phyloP scores from a whole-genome alignment of 2,329 filamentous ascomycete genomes.

The Epichloe amarillans region DNA sequence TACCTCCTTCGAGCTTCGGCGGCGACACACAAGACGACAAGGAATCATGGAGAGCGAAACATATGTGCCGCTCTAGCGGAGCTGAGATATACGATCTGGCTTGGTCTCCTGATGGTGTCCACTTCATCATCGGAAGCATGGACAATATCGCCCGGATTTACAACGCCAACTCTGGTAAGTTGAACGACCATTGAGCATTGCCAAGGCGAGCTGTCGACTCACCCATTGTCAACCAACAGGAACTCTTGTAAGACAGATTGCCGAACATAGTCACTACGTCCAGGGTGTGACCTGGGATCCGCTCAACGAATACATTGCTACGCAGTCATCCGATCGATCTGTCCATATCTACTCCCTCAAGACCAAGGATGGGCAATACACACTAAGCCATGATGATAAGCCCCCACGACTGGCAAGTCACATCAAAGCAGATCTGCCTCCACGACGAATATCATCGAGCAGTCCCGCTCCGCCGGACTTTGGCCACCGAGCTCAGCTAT shows the following conservation, averaged over 20 bases:
- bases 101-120: constrained; percentile 93
- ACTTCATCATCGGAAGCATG: constrained; percentile 98
- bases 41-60: constrained; percentile 91
- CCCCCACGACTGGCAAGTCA: constrained; percentile 75
- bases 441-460: constrained; percentile 75
- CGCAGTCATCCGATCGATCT: constrained; percentile 93
- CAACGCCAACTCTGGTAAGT: constrained; percentile 74
- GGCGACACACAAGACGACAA: constrained; percentile 84
- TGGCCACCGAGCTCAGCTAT: constrained; percentile 50
- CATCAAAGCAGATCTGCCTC: constrained; percentile 76
- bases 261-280: constrained; percentile 95
- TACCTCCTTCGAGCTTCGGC: constrained; percentile 55
- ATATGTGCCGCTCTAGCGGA: constrained; percentile 91
- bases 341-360: constrained; percentile 95
- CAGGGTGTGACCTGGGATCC: constrained; percentile 98
- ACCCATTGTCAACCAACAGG: constrained; percentile 20
- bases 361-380: constrained; percentile 93
- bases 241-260: constrained; percentile 73
- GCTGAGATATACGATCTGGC: constrained; percentile 97
- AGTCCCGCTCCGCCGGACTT: constrained; percentile 86
- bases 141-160: constrained; percentile 97
- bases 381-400: constrained; percentile 51
- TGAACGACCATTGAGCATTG: not conserved
- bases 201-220: constrained; percentile 1
- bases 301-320: constrained; percentile 93